A percentile compares a stretch with the other conserved stretches of the same genome.
Conservation (phyloP, 257 asterid species). For the Solanum stenotomum region DNA sequence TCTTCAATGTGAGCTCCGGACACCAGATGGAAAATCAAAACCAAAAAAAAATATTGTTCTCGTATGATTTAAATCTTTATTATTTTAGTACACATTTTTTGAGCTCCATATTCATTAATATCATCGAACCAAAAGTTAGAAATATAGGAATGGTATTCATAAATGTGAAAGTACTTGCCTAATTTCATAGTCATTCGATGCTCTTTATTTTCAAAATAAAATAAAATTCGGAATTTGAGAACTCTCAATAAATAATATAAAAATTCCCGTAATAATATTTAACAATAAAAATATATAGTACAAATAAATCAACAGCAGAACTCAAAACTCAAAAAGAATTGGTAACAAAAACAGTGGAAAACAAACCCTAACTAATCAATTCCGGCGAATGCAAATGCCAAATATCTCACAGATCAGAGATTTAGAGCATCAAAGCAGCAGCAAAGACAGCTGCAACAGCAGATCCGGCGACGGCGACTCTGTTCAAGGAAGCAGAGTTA, state of each 20-base stretch:
- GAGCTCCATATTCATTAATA: no score
- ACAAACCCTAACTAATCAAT: background rate
- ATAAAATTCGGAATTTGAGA: background rate
- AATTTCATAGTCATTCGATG: no score
- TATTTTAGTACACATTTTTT: no score
- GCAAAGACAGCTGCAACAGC: slow-evolving; percentile 25
- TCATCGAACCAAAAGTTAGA: no score
- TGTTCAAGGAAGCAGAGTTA: slow-evolving; percentile 29
- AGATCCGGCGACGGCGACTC: slow-evolving; percentile 46
- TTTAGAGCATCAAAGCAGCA: slow-evolving; percentile 34
- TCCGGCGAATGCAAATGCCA: background rate
- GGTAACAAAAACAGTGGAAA: background rate
- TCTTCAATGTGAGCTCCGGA: no score
- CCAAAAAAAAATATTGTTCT: no score
- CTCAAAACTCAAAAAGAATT: background rate
- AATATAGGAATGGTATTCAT: no score
- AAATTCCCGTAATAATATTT: background rate
- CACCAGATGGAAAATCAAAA: no score
- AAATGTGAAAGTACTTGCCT: no score
- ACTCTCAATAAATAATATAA: background rate
- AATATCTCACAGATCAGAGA: background rate
- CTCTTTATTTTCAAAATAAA: no score
- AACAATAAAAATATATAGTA: background rate
- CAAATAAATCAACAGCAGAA: background rate
- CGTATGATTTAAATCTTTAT: no score